A percentile compares a stretch with the other conserved stretches of the same genome.
phyloP scores from a whole-genome alignment of 163 green algal genomes.

The Picocystis sp. region DNA sequence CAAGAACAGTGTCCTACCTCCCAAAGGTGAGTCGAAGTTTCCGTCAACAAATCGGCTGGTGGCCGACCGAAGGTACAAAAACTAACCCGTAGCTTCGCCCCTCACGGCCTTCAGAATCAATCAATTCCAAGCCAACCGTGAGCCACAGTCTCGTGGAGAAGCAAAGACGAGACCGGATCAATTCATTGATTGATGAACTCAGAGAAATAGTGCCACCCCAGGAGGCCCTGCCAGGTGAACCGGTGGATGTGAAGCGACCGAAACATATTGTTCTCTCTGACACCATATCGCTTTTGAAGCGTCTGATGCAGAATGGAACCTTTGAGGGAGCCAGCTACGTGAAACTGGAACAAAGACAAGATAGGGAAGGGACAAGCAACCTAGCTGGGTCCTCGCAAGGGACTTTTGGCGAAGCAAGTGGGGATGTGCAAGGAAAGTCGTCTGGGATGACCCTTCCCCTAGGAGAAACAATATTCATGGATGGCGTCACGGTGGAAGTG shows the following conservation, averaged over 20 bases:
- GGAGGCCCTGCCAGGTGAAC: not conserved
- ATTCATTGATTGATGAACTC: slow-evolving; percentile 64
- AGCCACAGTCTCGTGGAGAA: slow-evolving; percentile 59
- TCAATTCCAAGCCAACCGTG: slow-evolving; percentile 15
- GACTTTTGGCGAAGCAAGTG: not conserved
- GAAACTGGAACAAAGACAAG: slow-evolving; percentile 9
- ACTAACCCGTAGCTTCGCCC: no score
- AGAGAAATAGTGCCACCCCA: slow-evolving; percentile 48
- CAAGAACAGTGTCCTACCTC: no score
- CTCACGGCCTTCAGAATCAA: no score
- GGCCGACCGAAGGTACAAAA: no score
- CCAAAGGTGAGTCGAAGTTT: no score
- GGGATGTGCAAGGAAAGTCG: not conserved
- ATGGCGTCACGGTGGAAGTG: slow-evolving; percentile 32
- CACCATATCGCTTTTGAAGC: slow-evolving; percentile 49
- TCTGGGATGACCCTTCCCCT: not conserved
- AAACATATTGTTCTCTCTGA: slow-evolving; percentile 69
- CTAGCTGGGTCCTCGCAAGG: not conserved
- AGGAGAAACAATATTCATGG: not conserved
- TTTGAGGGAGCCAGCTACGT: slow-evolving; percentile 1
- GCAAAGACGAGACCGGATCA: slow-evolving; percentile 62
- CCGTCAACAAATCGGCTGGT: no score
- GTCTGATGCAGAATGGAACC: slow-evolving; percentile 30
- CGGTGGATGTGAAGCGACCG: slow-evolving; percentile 28
- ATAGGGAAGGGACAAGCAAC: slow-evolving; percentile 10